phyloP scores from a whole-genome alignment of 106 monocot species.

The Allium cepa region DNA sequence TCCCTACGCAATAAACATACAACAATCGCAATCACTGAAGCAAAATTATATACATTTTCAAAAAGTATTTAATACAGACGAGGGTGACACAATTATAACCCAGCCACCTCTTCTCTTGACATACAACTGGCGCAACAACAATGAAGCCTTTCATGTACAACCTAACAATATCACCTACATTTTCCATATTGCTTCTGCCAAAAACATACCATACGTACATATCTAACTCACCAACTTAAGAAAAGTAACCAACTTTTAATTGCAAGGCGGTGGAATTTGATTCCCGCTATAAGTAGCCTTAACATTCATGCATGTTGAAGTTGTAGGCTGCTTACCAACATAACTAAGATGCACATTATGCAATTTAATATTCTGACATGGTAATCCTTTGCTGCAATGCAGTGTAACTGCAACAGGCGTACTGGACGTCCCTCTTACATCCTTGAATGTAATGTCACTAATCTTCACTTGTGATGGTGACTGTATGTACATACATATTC shows the following conservation, averaged over 20 bases:
- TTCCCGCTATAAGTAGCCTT: slow-evolving; percentile 20
- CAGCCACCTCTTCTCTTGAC: neutral
- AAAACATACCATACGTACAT: neutral
- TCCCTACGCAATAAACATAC: too few relatives aligned
- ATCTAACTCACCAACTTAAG: neutral
- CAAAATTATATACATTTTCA: neutral
- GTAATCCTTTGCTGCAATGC: slow-evolving; percentile 33
- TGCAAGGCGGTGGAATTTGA: slow-evolving; percentile 37
- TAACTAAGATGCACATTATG: slow-evolving; percentile 25
- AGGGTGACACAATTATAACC: neutral
- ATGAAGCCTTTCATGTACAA: neutral
- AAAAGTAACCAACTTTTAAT: neutral
- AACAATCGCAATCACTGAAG: neutral
- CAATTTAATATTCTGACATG: slow-evolving; percentile 44
- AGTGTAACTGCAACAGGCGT: slow-evolving; percentile 42
- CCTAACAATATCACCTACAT: neutral
- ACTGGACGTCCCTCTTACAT: slow-evolving; percentile 56
- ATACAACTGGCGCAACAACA: neutral
- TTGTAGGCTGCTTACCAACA: neutral
- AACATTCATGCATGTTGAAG: slow-evolving; percentile 23
- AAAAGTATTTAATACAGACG: neutral
- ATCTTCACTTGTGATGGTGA: slow-evolving; percentile 38
- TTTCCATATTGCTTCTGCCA: neutral
- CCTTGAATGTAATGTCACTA: slow-evolving; percentile 39
- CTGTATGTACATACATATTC: slow-evolving; percentile 6